phyloP scores from a whole-genome alignment of 352 stramenopile genomes.

The Globisporangium camurandrum region DNA sequence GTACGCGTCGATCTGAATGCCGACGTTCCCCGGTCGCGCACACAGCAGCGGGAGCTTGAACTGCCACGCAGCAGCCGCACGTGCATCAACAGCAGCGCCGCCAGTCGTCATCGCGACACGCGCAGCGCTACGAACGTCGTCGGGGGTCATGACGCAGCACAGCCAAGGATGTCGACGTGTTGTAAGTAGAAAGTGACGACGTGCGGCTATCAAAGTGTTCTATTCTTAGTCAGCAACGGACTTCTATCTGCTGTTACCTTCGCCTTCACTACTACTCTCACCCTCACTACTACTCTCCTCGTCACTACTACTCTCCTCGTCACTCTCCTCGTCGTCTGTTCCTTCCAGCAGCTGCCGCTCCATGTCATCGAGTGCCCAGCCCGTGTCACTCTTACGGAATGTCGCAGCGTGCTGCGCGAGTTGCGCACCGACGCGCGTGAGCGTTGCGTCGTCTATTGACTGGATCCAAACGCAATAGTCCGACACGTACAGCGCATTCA shows the following conservation, averaged over 20 bases:
- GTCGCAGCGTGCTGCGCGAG: constrained; percentile 18
- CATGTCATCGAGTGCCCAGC: constrained; percentile 72
- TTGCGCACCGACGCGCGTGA: constrained; percentile 28
- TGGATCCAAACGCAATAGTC: constrained; percentile 90
- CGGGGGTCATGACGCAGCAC: constrained; percentile 12
- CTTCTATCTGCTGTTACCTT: not conserved
- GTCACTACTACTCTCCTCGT: constrained; percentile 1
- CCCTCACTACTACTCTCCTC: constrained; percentile 12
- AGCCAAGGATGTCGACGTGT: not conserved
- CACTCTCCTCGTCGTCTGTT: constrained; percentile 13
- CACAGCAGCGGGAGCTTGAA: constrained; percentile 41
- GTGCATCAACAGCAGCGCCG: not conserved
- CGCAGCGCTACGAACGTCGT: constrained; percentile 17
- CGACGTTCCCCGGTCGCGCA: constrained; percentile 62
- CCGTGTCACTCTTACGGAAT: constrained; percentile 63
- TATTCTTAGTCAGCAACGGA: not conserved
- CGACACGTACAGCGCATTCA: constrained; percentile 95
- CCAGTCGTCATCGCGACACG: not conserved
- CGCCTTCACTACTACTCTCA: constrained; percentile 20
- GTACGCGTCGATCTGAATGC: constrained; percentile 70
- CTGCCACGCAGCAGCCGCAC: constrained; percentile 2
- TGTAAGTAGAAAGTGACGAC: not conserved
- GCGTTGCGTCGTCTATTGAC: constrained; percentile 37
- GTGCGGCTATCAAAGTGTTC: not conserved
- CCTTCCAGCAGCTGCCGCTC: constrained; percentile 47